Conservation (phyloP, 202 grass and related monocot species). For the Schoenoplectus tabernaemontani region DNA sequence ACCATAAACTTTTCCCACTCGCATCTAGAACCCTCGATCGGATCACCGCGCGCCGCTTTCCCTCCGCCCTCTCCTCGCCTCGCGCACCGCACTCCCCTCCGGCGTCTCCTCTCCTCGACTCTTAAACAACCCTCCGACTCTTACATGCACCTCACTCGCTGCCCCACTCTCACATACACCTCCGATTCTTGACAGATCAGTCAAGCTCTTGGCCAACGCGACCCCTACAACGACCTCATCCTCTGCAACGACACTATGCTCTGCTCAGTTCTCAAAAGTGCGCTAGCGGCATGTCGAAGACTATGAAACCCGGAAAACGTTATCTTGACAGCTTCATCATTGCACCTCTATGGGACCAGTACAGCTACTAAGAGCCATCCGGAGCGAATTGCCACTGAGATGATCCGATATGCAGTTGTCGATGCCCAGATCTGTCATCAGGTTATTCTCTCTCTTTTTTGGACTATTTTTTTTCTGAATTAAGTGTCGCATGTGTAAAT, state of each 20-base stretch:
- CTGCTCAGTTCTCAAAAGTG: constrained; percentile 11
- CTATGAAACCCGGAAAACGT: not conserved
- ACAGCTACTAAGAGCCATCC: constrained; percentile 28
- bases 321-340: not conserved
- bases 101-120: too few species aligned
- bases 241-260: not conserved
- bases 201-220: too few species aligned
- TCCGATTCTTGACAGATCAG: too few species aligned
- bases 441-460: constrained; percentile 23
- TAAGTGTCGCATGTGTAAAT: not conserved
- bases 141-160: too few species aligned
- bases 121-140: too few species aligned
- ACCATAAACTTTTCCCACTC: too few species aligned
- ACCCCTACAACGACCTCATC: too few species aligned
- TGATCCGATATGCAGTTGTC: constrained; percentile 72
- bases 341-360: not conserved
- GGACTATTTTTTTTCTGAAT: not conserved
- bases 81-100: too few species aligned
- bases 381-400: constrained; percentile 55
- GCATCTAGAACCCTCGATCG: too few species aligned
- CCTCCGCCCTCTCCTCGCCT: too few species aligned
- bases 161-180: too few species aligned
- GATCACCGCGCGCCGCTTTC: too few species aligned
- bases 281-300: not conserved
- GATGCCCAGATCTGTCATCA: constrained; percentile 39